Percentiles rank a stretch among this genome's conserved stretches.
phyloP scores from a whole-genome alignment of 2,329 filamentous ascomycete genomes.

The Claviceps digitariae region DNA sequence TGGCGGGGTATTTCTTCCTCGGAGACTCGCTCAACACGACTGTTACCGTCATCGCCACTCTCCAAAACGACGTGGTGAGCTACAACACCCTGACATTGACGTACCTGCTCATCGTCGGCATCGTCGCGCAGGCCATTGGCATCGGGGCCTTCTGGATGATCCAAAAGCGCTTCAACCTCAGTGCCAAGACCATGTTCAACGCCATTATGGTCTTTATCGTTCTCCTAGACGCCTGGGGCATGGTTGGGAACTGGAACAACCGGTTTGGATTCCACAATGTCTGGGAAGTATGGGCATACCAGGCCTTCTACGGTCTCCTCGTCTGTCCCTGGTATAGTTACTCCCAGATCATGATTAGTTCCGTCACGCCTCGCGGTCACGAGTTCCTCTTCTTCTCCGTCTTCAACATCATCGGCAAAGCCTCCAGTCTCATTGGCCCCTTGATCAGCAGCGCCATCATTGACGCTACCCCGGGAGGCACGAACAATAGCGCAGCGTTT shows the following conservation, averaged over 20 bases:
- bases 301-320: conserved; percentile 48
- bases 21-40: conserved; percentile 59
- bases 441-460: conserved; percentile 58
- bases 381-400: conserved; percentile 59
- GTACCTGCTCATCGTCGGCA: conserved; percentile 54
- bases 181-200: conserved; percentile 58
- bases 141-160: conserved; percentile 49
- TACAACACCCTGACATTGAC: conserved; percentile 53
- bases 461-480: conserved; percentile 38
- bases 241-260: conserved; percentile 32
- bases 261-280: conserved; percentile 16
- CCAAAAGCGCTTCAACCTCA: conserved; percentile 42
- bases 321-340: conserved; percentile 61
- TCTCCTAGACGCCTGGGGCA: conserved; percentile 38
- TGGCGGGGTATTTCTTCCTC: conserved; percentile 53
- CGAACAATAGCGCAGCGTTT: conserved; percentile 49
- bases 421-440: conserved; percentile 53
- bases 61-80: conserved; percentile 50
- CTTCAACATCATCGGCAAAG: conserved; percentile 57
- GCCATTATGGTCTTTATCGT: conserved; percentile 47
- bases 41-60: conserved; percentile 50
- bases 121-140: conserved; percentile 46
- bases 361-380: conserved; percentile 53
- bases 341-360: conserved; percentile 57
- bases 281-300: conserved; percentile 33